Evolutionary conservation across 805 yeast genomes (phyloP).

Genomic region (Naumovozyma castellii): DNA sequence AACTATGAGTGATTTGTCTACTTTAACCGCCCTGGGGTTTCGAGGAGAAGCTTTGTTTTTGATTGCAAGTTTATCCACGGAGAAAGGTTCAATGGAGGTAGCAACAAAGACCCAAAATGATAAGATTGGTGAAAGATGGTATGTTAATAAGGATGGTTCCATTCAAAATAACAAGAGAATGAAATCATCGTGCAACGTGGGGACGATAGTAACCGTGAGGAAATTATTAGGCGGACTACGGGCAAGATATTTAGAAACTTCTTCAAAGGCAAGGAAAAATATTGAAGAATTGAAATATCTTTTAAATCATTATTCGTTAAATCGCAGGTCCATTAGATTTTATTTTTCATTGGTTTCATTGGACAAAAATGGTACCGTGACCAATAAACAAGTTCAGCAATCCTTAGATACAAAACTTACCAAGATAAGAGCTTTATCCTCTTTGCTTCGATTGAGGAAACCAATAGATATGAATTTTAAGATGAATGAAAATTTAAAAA

Average conservation of each 20-base stretch:
- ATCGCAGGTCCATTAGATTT: constrained; percentile 27
- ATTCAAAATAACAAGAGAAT: constrained; percentile 9
- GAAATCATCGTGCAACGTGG: constrained; percentile 25
- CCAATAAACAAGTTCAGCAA: constrained; percentile 13
- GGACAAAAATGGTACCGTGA: constrained; percentile 13
- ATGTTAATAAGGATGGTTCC: constrained; percentile 25
- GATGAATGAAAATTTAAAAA: constrained; percentile 4
- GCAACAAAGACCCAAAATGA: constrained; percentile 27
- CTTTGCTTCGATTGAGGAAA: constrained; percentile 7
- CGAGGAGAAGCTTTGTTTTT: constrained; percentile 42
- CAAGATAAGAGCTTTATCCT: constrained; percentile 8
- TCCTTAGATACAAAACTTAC: constrained; percentile 7
- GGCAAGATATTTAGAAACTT: constrained; percentile 28
- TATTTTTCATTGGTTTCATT: constrained; percentile 15
- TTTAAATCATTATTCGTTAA: constrained; percentile 28
- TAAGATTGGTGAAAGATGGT: constrained; percentile 31
- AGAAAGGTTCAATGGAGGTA: constrained; percentile 25
- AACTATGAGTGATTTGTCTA: constrained; percentile 23
- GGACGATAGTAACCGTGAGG: constrained; percentile 30
- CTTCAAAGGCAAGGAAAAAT: constrained; percentile 19
- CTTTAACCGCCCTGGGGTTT: constrained; percentile 34
- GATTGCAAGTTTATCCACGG: constrained; percentile 25
- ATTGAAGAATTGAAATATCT: constrained; percentile 20
- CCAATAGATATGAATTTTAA: constrained; percentile 11
- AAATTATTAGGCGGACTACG: constrained; percentile 29